phyloP scores from a whole-genome alignment of 2,329 filamentous ascomycete species.

The Amesomyces nigricolor region DNA sequence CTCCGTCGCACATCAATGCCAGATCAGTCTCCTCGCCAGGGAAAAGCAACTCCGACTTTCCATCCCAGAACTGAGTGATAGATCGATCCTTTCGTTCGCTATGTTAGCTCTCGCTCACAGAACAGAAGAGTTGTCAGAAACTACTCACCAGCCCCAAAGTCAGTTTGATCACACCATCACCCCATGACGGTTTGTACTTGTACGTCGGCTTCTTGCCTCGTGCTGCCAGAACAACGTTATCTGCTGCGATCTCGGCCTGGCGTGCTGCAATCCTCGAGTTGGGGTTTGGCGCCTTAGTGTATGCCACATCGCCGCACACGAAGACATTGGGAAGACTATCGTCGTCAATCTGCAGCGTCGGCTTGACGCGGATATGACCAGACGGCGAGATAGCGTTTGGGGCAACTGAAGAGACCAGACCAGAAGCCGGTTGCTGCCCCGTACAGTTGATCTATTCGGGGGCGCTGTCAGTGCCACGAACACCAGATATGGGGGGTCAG shows the following conservation, averaged over 20 bases:
- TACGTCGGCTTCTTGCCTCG: constrained; percentile 36
- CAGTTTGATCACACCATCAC: constrained; percentile 48
- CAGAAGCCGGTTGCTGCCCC: constrained; percentile 53
- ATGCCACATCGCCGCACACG: constrained; percentile 59
- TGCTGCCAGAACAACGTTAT: constrained; percentile 48
- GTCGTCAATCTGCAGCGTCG: constrained; percentile 52
- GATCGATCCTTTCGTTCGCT: constrained; percentile 37
- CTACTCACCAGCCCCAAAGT: constrained; percentile 46
- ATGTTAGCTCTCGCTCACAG: too few species aligned
- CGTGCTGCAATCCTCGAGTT: constrained; percentile 51
- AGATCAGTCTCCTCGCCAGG: constrained; percentile 37
- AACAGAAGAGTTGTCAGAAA: too few species aligned
- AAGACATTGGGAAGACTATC: constrained; percentile 48
- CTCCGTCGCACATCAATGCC: constrained; percentile 39
- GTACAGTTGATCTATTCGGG: constrained; percentile 49
- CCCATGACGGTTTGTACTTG: constrained; percentile 40
- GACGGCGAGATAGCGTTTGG: constrained; percentile 40
- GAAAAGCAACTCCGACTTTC: constrained; percentile 40
- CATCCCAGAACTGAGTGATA: constrained; percentile 40
- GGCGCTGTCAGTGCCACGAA: too few species aligned
- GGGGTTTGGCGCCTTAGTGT: constrained; percentile 43
- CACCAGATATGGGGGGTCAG: neutral
- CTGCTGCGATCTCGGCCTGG: constrained; percentile 48
- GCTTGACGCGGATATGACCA: constrained; percentile 48
- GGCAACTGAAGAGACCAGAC: constrained; percentile 40